Percentiles rank a stretch among this genome's conserved stretches.
These are phyloP conservation scores for Cunninghamia lanceolata DNA, from an alignment of 75 land plant genomes.

Conservation along the genomic window DNA sequence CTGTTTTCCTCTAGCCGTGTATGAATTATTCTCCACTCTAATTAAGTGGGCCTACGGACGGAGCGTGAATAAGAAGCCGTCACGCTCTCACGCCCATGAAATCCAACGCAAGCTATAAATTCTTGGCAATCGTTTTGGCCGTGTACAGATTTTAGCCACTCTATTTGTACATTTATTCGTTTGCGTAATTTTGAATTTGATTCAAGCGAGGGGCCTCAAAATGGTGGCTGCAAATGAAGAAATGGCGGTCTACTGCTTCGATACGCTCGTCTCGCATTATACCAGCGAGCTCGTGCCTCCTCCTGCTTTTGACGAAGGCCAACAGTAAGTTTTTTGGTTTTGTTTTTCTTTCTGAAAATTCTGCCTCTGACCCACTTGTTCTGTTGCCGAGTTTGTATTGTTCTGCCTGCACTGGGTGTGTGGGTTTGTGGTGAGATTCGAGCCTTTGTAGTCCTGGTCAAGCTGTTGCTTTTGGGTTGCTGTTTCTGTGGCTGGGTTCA, in stretches of 20 bases:
- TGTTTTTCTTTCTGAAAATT: background rate
- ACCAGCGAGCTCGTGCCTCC: slow-evolving; percentile 71
- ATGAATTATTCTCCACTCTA: too few relatives aligned
- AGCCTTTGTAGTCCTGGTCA: background rate
- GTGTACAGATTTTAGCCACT: background rate
- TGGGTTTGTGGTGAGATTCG: background rate
- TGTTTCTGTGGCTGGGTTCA: background rate
- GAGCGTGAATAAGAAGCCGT: background rate
- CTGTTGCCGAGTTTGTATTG: background rate
- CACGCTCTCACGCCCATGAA: background rate
- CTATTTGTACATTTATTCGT: background rate
- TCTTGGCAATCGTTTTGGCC: background rate
- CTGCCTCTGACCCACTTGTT: background rate
- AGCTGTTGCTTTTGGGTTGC: background rate
- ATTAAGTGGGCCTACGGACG: background rate
- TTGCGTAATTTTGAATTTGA: background rate
- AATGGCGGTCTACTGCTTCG: slow-evolving; percentile 96
- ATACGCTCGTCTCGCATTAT: slow-evolving; percentile 88
- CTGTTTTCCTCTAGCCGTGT: too few relatives aligned
- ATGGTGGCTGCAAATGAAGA: slow-evolving; percentile 93
- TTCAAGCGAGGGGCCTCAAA: background rate
- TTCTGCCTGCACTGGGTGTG: background rate
- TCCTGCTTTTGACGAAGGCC: slow-evolving; percentile 84
- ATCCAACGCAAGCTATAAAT: background rate
- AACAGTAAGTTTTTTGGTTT: slow-evolving; percentile 47